These are phyloP conservation scores for Leucoagaricus sp. DNA, from an alignment of 1,284 basidiomycete species.

Conservation along the genomic window DNA sequence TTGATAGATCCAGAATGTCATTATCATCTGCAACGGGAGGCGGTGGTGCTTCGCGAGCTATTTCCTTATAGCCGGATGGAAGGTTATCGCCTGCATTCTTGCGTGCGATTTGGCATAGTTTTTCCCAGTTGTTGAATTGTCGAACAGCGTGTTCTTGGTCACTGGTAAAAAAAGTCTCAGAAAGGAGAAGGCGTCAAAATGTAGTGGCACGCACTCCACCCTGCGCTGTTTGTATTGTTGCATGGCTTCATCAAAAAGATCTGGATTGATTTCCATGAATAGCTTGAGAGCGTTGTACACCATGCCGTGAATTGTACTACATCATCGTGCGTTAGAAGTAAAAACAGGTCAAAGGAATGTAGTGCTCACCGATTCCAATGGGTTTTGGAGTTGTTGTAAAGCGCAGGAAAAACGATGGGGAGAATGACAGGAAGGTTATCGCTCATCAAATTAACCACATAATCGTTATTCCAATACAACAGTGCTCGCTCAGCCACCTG, in stretches of 20 bases:
- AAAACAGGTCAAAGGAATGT: constrained; percentile 12
- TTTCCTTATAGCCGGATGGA: constrained; percentile 64
- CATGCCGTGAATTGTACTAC: constrained; percentile 97
- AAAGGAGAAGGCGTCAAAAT: constrained; percentile 2
- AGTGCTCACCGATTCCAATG: constrained; percentile 94
- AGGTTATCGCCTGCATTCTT: constrained; percentile 70
- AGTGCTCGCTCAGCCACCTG: constrained; percentile 95
- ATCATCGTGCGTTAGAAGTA: constrained; percentile 16
- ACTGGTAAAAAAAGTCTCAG: constrained; percentile 40
- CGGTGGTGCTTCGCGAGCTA: constrained; percentile 71
- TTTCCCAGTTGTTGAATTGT: constrained; percentile 85
- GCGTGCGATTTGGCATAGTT: constrained; percentile 72
- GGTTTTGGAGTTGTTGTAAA: constrained; percentile 95
- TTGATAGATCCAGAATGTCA: constrained; percentile 83
- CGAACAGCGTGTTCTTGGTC: constrained; percentile 82
- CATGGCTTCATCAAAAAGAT: constrained; percentile 93
- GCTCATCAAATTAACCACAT: constrained; percentile 99
- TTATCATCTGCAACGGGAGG: constrained; percentile 79
- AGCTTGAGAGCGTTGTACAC: constrained; percentile 98
- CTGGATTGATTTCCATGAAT: constrained; percentile 99
- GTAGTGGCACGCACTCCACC: constrained; percentile 71
- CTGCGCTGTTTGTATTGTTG: constrained; percentile 92
- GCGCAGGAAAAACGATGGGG: constrained; percentile 97
- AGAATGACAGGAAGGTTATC: constrained; percentile 91
- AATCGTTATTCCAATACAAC: constrained; percentile 99